Evolutionary conservation across 129 eudicot species (phyloP), one percentile per base, ranked within the genome.

Genomic region (Scalesia atractyloides): DNA sequence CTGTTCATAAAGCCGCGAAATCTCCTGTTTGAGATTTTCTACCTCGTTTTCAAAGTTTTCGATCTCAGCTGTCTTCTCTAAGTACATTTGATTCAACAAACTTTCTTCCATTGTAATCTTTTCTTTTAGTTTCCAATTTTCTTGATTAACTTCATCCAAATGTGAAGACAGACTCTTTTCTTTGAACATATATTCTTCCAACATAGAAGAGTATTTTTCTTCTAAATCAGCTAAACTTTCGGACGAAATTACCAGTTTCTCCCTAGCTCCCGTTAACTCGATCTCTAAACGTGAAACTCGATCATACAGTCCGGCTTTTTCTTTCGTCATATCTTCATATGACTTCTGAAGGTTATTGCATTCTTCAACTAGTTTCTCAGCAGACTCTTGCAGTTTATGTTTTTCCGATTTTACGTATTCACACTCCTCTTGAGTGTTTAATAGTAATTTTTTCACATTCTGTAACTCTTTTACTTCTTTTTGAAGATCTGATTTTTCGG

Each of bases 111-210:
- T 47, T 36, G 52, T 58, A 47, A 83, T 66, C 49, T 85, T 90
- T 70, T 87, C 87, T 57, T 76, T 87, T 57, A 80, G 52, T 57
- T 80, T 50, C 83, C 84, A 76, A 34, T 85, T 83, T 74, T 83
- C 88, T 79, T 81, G 87, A 83, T 81, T 79, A 71, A 90, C 82
- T 64, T 58, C 84, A 60, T 90, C 88, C 57, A 90, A 46, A 58
- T 90, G 90, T 67, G 84, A 81, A 54, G 85, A 79, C 19, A 87
- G 68, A 57, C 73, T 65, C 76, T 77, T 85, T 79, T 90, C 91
- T 73, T 81, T 83, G 20, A 76, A 64, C 69, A 82, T 47, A 73
- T 83, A 79, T 9, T 81, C 84, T 62, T 85, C 87, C 76, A 69
- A 57, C 76, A 83, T 66, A 5, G 83, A 76, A 74, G 75, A 59